Evolutionary conservation across 768 basidiomycete genomes (phyloP).

Genomic region (Agrocybe chaxingu): DNA sequence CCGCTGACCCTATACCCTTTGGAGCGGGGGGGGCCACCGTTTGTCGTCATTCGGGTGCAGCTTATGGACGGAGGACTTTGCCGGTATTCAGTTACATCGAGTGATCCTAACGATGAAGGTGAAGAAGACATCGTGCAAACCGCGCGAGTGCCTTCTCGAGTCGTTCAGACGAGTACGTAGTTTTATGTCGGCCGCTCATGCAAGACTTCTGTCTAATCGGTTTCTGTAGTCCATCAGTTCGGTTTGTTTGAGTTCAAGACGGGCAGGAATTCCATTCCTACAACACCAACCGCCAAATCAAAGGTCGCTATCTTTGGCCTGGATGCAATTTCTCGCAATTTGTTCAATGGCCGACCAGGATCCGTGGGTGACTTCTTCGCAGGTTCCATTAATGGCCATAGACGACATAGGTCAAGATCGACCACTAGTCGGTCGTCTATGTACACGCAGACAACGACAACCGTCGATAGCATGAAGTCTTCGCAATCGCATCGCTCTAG

Average conservation of each 20-base stretch:
- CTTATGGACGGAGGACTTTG: slow-evolving; percentile 82
- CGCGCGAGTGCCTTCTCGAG: slow-evolving; percentile 64
- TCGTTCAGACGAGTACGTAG: slow-evolving; percentile 77
- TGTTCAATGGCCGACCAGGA: slow-evolving; percentile 73
- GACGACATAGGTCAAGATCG: slow-evolving; percentile 58
- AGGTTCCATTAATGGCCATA: slow-evolving; percentile 64
- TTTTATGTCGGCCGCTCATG: background rate
- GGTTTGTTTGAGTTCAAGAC: slow-evolving; percentile 88
- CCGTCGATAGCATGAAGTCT: slow-evolving; percentile 66
- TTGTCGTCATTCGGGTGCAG: slow-evolving; percentile 78
- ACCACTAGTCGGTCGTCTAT: slow-evolving; percentile 69
- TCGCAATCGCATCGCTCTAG: slow-evolving; percentile 70
- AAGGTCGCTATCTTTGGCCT: slow-evolving; percentile 86
- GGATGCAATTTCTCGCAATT: slow-evolving; percentile 85
- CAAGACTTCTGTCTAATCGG: slow-evolving; percentile 1
- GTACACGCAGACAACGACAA: slow-evolving; percentile 67
- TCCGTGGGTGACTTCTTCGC: slow-evolving; percentile 77
- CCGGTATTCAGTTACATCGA: slow-evolving; percentile 74
- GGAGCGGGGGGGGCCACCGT: slow-evolving; percentile 65
- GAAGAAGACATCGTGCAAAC: slow-evolving; percentile 86
- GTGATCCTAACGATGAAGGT: slow-evolving; percentile 66
- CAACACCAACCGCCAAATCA: slow-evolving; percentile 79
- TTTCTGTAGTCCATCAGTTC: slow-evolving; percentile 71
- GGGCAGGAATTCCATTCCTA: slow-evolving; percentile 68
- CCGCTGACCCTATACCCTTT: slow-evolving; percentile 76